Evolutionary conservation across 176 grass and related monocot species (phyloP).

Genomic region (Puccinellia tenuiflora): DNA sequence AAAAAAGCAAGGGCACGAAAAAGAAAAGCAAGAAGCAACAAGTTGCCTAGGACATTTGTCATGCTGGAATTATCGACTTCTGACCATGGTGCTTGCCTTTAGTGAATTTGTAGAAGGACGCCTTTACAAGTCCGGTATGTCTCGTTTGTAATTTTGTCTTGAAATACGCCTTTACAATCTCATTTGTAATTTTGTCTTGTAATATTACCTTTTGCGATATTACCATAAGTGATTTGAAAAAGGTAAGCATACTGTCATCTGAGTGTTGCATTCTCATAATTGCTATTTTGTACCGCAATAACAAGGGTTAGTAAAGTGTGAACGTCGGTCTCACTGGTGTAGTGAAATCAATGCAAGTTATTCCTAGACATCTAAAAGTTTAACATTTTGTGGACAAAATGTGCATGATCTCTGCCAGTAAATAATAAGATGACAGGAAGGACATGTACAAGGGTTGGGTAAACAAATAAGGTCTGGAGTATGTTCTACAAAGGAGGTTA

Average conservation of each 20-base stretch:
- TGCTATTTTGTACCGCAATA: neutral
- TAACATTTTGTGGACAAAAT: neutral
- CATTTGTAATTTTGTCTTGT: too few relatives aligned
- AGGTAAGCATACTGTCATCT: neutral
- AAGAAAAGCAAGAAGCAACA: constrained; percentile 60
- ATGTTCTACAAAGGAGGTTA: neutral
- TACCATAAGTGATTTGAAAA: neutral
- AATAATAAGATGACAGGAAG: neutral
- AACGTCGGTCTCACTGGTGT: neutral
- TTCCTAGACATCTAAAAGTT: neutral
- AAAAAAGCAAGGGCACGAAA: constrained; percentile 35
- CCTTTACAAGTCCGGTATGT: neutral
- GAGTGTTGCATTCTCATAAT: neutral
- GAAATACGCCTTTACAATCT: too few relatives aligned
- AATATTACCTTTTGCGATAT: neutral
- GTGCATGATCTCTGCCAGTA: neutral
- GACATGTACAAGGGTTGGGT: neutral
- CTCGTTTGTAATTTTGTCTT: neutral
- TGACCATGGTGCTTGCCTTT: neutral
- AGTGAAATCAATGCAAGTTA: neutral
- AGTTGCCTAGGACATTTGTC: constrained; percentile 15
- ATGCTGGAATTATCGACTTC: neutral
- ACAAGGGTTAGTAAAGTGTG: neutral
- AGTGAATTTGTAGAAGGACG: constrained; percentile 17
- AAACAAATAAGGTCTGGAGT: neutral